phyloP scores from a whole-genome alignment of 805 yeast species.

The Isabelozyma rhagii region DNA sequence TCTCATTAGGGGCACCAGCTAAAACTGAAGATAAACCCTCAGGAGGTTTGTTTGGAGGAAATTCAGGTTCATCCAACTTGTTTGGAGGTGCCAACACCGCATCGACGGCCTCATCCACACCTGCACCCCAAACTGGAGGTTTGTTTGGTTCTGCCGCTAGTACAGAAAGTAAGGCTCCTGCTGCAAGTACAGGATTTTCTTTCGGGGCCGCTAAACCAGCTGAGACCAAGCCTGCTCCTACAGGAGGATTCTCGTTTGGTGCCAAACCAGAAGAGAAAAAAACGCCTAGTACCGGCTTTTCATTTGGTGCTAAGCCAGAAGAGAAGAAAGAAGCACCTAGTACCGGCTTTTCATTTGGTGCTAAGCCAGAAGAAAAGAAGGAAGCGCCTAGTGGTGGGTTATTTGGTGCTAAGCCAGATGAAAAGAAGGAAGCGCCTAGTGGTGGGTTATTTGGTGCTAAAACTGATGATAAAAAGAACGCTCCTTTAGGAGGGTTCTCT shows the following conservation, averaged over 20 bases:
- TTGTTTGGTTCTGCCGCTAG: conserved; percentile 12
- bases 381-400: conserved; percentile 14
- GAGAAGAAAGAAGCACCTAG: conserved; percentile 10
- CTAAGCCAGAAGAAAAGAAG: conserved; percentile 9
- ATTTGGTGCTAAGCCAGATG: conserved; percentile 12
- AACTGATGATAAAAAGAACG: conserved; percentile 15
- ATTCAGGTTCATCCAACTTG: neutral
- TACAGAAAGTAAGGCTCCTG: conserved; percentile 6
- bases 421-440: conserved; percentile 13
- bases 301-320: conserved; percentile 10
- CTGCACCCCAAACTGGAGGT: conserved; percentile 9
- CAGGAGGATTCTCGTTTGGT: conserved; percentile 7
- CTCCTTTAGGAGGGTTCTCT: conserved; percentile 10
- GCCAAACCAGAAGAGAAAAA: neutral
- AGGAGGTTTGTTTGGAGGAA: conserved; percentile 3
- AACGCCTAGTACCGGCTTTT: neutral
- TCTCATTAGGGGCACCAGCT: neutral
- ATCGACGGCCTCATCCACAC: conserved; percentile 2
- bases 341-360: conserved; percentile 13
- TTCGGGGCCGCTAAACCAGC: conserved; percentile 4
- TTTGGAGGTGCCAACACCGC: conserved; percentile 5
- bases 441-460: conserved; percentile 14
- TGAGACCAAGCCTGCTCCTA: neutral
- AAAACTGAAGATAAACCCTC: neutral
- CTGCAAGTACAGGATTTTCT: conserved; percentile 1